Percentiles rank a stretch among this genome's conserved stretches.
These are phyloP conservation scores for Diatrype stigma DNA, from an alignment of 2,329 filamentous ascomycete species.

Conservation along the genomic window DNA sequence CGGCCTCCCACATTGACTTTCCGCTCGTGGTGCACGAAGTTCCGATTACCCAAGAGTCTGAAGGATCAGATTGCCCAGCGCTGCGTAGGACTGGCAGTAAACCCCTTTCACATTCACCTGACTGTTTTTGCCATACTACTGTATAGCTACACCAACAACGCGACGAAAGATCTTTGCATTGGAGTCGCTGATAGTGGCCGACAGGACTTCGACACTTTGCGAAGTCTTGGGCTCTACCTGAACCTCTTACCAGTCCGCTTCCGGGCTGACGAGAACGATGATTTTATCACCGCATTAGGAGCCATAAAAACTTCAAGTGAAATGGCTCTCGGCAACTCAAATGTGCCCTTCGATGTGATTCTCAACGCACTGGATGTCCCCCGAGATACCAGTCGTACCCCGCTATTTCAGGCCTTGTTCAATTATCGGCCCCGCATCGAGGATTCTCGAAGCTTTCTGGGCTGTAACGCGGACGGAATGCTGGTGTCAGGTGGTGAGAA, in stretches of 20 bases:
- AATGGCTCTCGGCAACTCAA: not conserved
- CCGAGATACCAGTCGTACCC: not conserved
- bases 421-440: not conserved
- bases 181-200: not conserved
- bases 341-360: not conserved
- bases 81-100: not conserved
- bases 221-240: not conserved
- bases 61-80: not conserved
- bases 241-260: not conserved
- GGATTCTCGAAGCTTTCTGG: no score
- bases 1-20: not conserved
- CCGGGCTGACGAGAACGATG: not conserved
- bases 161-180: not conserved
- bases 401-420: not conserved
- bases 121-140: not conserved
- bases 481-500: no score
- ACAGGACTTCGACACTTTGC: not conserved
- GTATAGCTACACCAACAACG: not conserved
- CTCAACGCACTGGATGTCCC: not conserved
- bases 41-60: not conserved
- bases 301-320: not conserved
- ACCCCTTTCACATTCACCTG: not conserved
- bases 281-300: not conserved
- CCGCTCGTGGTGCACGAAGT: not conserved
- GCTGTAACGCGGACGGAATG: no score